Conservation (phyloP, 306 rosid genomes). For the Trifolium dubium region DNA sequence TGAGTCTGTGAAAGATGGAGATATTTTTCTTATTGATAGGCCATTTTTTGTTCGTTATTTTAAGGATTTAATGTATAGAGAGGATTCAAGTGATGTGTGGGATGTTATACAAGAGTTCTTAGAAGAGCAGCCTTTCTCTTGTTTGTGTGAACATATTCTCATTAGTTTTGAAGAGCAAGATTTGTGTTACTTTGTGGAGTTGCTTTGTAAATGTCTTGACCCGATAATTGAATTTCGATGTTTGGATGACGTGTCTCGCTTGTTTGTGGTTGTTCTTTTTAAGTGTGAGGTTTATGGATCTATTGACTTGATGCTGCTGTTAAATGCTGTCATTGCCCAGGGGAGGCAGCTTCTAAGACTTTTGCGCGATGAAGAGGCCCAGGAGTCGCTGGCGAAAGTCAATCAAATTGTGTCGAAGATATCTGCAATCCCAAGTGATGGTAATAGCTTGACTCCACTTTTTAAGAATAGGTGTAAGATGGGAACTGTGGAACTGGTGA, state of each 20-base stretch:
- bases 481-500: constrained; percentile 58
- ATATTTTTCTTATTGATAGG: constrained; percentile 70
- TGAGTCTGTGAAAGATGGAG: constrained; percentile 83
- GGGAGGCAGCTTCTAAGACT: constrained; percentile 77
- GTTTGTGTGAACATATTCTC: constrained; percentile 79
- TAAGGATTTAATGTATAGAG: constrained; percentile 70
- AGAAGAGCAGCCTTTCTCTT: constrained; percentile 68
- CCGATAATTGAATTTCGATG: constrained; percentile 50
- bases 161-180: constrained; percentile 76
- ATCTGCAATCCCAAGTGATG: constrained; percentile 57
- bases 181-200: constrained; percentile 59
- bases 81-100: constrained; percentile 70
- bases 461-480: constrained; percentile 49
- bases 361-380: constrained; percentile 65
- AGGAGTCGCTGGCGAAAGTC: constrained; percentile 51
- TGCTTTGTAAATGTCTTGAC: constrained; percentile 56
- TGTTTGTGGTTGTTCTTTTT: constrained; percentile 71
- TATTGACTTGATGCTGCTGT: constrained; percentile 67
- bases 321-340: constrained; percentile 68
- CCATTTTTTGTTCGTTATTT: constrained; percentile 68
- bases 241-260: constrained; percentile 42
- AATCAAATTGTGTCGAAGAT: constrained; percentile 57
- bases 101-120: constrained; percentile 65
- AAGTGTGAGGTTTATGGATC: constrained; percentile 60
- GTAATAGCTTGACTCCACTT: constrained; percentile 54